Evolutionary conservation across 2,329 filamentous ascomycete genomes (phyloP).

Genomic region (Orbilia javanica): DNA sequence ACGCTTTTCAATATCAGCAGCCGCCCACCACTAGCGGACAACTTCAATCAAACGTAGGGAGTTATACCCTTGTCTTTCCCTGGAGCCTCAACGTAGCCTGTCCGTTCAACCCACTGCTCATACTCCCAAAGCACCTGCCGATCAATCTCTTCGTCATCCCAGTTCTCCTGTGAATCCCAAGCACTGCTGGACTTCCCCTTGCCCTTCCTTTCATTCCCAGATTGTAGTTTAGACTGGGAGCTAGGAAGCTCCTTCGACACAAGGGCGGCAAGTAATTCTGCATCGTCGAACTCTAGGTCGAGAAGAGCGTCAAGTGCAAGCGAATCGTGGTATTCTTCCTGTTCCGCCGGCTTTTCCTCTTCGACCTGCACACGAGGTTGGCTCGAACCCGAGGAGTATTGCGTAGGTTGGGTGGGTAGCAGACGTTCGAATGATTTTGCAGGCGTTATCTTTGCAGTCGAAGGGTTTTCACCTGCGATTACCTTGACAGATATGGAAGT

Average conservation of each 20-base stretch:
- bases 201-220: background rate
- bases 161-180: conserved; percentile 39
- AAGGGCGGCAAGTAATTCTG: conserved; percentile 47
- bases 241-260: conserved; percentile 46
- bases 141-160: conserved; percentile 44
- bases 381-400: conserved; percentile 1
- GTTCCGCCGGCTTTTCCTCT: conserved; percentile 23
- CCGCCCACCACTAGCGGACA: background rate
- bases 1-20: conserved; percentile 46
- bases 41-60: background rate
- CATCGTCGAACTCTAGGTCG: conserved; percentile 54
- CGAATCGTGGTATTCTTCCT: conserved; percentile 56
- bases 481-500: background rate
- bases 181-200: conserved; percentile 6
- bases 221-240: conserved; percentile 28
- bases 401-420: background rate
- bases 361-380: background rate
- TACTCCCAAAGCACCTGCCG: conserved; percentile 52
- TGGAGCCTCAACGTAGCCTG: conserved; percentile 12
- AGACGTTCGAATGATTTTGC: conserved; percentile 7
- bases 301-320: conserved; percentile 51
- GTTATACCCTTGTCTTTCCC: conserved; percentile 32
- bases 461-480: background rate
- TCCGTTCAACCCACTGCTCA: conserved; percentile 45
- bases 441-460: background rate